A percentile compares a stretch with the other conserved stretches of the same genome.
Conservation (phyloP, 2,329 filamentous ascomycete genomes). For the Fusarium liriodendri region DNA sequence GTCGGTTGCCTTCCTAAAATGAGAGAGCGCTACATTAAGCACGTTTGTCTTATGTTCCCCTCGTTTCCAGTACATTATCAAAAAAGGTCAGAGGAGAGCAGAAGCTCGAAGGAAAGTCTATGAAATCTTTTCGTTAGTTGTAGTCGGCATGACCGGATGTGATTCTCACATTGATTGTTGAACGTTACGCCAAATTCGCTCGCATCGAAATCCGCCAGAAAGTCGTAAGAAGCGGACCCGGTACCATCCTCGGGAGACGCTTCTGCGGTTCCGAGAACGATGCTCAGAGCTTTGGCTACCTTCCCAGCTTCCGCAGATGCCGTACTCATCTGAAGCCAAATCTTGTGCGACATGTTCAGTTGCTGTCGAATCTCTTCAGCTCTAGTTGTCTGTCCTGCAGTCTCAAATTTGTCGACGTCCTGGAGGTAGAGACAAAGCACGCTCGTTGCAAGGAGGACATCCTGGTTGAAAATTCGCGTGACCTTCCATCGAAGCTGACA, state of each 20-base stretch:
- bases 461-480: slow-evolving; percentile 22
- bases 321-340: slow-evolving; percentile 24
- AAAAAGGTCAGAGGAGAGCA: slow-evolving; percentile 23
- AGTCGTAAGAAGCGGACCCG: slow-evolving; percentile 4
- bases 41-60: neutral
- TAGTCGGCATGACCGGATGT: neutral
- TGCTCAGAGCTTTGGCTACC: slow-evolving; percentile 24
- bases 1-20: too few species aligned
- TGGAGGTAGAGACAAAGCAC: slow-evolving; percentile 27
- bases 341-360: slow-evolving; percentile 18
- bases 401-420: slow-evolving; percentile 26
- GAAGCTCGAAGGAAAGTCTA: slow-evolving; percentile 24
- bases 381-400: slow-evolving; percentile 6
- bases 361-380: slow-evolving; percentile 21
- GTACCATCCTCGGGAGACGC: neutral
- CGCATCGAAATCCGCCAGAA: slow-evolving; percentile 18
- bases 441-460: slow-evolving; percentile 25
- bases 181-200: neutral
- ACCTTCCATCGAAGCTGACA: slow-evolving; percentile 23
- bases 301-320: slow-evolving; percentile 25
- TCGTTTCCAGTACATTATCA: slow-evolving; percentile 24
- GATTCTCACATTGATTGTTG: slow-evolving; percentile 29
- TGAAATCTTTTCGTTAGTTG: slow-evolving; percentile 15
- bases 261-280: slow-evolving; percentile 24
- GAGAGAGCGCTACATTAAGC: too few species aligned